phyloP scores from a whole-genome alignment of 2,329 filamentous ascomycete genomes.

The Xylariales sp. region DNA sequence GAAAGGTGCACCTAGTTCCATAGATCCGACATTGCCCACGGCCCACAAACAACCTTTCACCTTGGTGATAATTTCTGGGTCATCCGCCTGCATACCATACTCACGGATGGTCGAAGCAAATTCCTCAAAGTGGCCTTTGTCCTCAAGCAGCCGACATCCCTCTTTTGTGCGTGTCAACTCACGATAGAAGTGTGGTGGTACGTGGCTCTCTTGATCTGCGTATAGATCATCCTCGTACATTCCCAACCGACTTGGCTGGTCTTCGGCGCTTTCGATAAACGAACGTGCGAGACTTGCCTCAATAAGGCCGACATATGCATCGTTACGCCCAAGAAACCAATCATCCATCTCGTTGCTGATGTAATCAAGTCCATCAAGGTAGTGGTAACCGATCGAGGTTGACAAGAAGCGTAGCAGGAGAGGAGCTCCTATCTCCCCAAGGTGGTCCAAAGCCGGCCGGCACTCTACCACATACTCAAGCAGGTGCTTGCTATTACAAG shows the following conservation, averaged over 20 bases:
- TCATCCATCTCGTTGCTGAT: slow-evolving; percentile 99
- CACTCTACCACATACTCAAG: slow-evolving; percentile 97
- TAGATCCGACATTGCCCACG: slow-evolving; percentile 94
- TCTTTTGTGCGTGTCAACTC: slow-evolving; percentile 90
- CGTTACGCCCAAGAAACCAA: slow-evolving; percentile 96
- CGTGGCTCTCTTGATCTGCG: slow-evolving; percentile 53
- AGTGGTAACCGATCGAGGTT: slow-evolving; percentile 95
- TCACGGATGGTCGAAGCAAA: slow-evolving; percentile 87
- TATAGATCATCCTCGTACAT: slow-evolving; percentile 55
- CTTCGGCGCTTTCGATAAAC: slow-evolving; percentile 63
- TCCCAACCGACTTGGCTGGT: slow-evolving; percentile 52
- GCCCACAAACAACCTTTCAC: slow-evolving; percentile 98
- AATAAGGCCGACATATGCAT: slow-evolving; percentile 90
- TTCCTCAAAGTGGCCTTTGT: slow-evolving; percentile 95
- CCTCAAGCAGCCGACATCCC: slow-evolving; percentile 81
- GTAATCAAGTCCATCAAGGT: slow-evolving; percentile 93
- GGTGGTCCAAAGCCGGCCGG: slow-evolving; percentile 85
- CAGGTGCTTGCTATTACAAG: slow-evolving; percentile 86
- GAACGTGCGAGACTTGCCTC: slow-evolving; percentile 92
- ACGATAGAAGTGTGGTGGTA: slow-evolving; percentile 97
- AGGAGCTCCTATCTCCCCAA: slow-evolving; percentile 94
- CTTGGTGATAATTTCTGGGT: slow-evolving; percentile 80
- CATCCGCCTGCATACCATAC: slow-evolving; percentile 78
- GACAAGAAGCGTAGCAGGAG: slow-evolving; percentile 88
- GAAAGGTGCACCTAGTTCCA: slow-evolving; percentile 95